Evolutionary conservation across 805 yeast genomes (phyloP).

Genomic region (Torulaspora maleeae): DNA sequence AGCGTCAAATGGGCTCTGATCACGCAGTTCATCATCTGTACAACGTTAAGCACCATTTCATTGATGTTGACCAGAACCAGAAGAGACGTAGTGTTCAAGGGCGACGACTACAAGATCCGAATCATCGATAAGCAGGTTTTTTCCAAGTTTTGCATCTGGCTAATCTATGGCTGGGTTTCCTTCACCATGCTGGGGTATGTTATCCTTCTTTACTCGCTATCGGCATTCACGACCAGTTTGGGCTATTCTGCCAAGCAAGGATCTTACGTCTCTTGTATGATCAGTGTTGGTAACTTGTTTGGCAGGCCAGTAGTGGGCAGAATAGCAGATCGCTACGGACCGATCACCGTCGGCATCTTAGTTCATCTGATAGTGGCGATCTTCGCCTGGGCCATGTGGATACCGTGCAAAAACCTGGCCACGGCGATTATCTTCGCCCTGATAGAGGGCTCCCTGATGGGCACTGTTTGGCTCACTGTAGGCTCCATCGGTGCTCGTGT

Average conservation of each 20-base stretch:
- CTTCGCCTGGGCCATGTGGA: slow-evolving; percentile 49
- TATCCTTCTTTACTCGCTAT: slow-evolving; percentile 51
- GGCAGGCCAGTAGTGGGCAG: slow-evolving; percentile 57
- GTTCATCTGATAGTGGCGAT: slow-evolving; percentile 40
- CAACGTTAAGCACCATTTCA: slow-evolving; percentile 32
- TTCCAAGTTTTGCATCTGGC: slow-evolving; percentile 41
- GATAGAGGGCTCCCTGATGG: slow-evolving; percentile 55
- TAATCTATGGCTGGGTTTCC: slow-evolving; percentile 39
- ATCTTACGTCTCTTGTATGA: slow-evolving; percentile 55
- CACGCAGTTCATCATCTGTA: slow-evolving; percentile 38
- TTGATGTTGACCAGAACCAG: slow-evolving; percentile 38
- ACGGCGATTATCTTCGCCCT: slow-evolving; percentile 51
- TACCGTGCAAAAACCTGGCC: slow-evolving; percentile 53
- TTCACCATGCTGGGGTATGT: slow-evolving; percentile 59
- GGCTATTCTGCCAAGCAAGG: slow-evolving; percentile 56
- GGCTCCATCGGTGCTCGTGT: slow-evolving; percentile 50
- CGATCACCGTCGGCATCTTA: slow-evolving; percentile 43
- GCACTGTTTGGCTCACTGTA: slow-evolving; percentile 53
- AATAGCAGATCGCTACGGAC: slow-evolving; percentile 48
- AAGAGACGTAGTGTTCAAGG: slow-evolving; percentile 17
- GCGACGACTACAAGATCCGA: slow-evolving; percentile 22
- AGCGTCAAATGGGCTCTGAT: slow-evolving; percentile 36
- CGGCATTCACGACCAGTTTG: slow-evolving; percentile 54
- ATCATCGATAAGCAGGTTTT: slow-evolving; percentile 43
- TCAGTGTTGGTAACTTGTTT: slow-evolving; percentile 50